phyloP scores from a whole-genome alignment of 345 rosid genomes.

The Lepidium aucheri region DNA sequence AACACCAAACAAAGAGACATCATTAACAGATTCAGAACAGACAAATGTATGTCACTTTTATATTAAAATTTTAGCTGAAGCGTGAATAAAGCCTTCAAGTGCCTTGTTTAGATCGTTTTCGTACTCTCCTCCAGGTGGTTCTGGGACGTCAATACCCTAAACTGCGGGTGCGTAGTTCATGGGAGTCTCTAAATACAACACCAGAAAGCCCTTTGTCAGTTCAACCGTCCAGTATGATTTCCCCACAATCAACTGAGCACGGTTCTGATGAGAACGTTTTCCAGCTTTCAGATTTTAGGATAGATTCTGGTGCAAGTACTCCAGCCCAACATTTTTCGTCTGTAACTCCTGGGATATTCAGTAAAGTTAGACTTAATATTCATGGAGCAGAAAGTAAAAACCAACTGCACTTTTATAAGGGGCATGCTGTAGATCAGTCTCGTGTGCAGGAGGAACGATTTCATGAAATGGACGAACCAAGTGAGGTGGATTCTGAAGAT shows the following conservation, averaged over 20 bases:
- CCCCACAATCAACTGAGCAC: slow-evolving; percentile 50
- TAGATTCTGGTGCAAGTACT: slow-evolving; percentile 26
- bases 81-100: slow-evolving; percentile 4
- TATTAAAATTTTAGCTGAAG: neutral
- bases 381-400: slow-evolving; percentile 16
- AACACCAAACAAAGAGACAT: slow-evolving; percentile 15
- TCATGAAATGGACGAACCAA: slow-evolving; percentile 28
- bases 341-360: slow-evolving; percentile 18
- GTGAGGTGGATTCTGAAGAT: slow-evolving; percentile 38
- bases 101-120: neutral
- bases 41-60: neutral
- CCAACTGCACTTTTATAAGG: slow-evolving; percentile 14
- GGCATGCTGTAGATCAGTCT: slow-evolving; percentile 31
- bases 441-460: slow-evolving; percentile 26
- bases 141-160: slow-evolving; percentile 54
- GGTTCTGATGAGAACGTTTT: slow-evolving; percentile 49
- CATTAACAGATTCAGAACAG: slow-evolving; percentile 34
- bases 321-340: slow-evolving; percentile 31
- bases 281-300: slow-evolving; percentile 46
- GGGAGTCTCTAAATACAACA: slow-evolving; percentile 40
- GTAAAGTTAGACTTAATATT: slow-evolving; percentile 17
- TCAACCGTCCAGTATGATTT: slow-evolving; percentile 35
- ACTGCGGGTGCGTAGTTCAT: slow-evolving; percentile 55
- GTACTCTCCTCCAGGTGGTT: slow-evolving; percentile 38
- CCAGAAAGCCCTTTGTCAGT: slow-evolving; percentile 34